phyloP scores from a whole-genome alignment of 805 yeast species.

The Candida sphagnicola region DNA sequence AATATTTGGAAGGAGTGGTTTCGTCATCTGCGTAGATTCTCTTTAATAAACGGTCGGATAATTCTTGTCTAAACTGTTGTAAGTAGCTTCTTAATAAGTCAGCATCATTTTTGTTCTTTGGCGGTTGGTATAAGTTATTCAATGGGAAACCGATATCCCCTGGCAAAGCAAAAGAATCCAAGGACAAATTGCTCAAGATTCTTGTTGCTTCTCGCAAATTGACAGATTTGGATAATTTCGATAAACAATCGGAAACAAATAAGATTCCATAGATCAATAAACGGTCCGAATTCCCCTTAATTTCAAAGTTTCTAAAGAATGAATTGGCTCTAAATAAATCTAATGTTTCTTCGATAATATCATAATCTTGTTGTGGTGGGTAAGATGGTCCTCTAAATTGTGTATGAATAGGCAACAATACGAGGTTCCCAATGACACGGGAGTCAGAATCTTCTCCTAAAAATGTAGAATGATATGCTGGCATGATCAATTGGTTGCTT shows the following conservation, averaged over 20 bases:
- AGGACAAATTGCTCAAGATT: slow-evolving; percentile 74
- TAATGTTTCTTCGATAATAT: slow-evolving; percentile 84
- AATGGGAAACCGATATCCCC: slow-evolving; percentile 95
- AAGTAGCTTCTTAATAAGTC: slow-evolving; percentile 79
- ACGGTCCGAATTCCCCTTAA: slow-evolving; percentile 92
- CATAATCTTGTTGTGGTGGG: slow-evolving; percentile 69
- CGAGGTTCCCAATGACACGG: slow-evolving; percentile 73
- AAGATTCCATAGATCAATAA: slow-evolving; percentile 90
- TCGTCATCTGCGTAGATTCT: slow-evolving; percentile 57
- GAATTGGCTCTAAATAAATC: slow-evolving; percentile 95
- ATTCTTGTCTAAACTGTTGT: slow-evolving; percentile 92
- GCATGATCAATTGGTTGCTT: slow-evolving; percentile 25
- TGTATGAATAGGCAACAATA: slow-evolving; percentile 80
- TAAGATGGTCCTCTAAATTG: slow-evolving; percentile 88
- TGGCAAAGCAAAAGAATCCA: slow-evolving; percentile 87
- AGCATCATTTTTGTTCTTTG: slow-evolving; percentile 68
- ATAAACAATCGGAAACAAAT: slow-evolving; percentile 80
- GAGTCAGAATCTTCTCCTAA: slow-evolving; percentile 56
- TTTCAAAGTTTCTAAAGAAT: slow-evolving; percentile 94
- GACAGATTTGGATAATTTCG: slow-evolving; percentile 49
- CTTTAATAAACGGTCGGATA: slow-evolving; percentile 73
- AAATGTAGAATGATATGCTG: slow-evolving; percentile 81
- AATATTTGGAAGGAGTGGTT: slow-evolving; percentile 73
- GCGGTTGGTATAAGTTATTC: slow-evolving; percentile 73
- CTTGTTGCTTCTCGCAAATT: slow-evolving; percentile 58